Evolutionary conservation across 192 early-diverging fungal genomes (phyloP), one percentile per base, ranked within the genome.

Genomic region (Phycomyces blakesleeanus): DNA sequence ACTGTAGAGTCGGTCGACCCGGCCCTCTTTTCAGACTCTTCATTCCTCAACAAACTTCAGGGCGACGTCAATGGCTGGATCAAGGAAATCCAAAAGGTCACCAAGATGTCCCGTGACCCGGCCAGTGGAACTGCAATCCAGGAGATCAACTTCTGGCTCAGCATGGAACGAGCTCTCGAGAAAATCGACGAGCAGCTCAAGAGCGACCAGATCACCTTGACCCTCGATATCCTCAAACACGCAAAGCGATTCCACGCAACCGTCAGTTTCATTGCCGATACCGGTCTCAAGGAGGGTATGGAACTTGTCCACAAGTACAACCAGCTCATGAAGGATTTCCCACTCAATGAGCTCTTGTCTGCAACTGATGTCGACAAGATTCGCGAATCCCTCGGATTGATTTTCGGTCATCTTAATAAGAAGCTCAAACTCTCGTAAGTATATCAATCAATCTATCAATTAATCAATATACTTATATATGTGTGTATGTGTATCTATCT

Each of bases 131-230:
- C 92, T 5, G 94, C 97, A 22, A 90, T 89, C 52, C 95, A 98
- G 77, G 98, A 99, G 76, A 96, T 99, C 76, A 96, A 96, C 77
- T 99, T 98, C 74, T 99, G 98, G 98, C 78, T 96, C 34, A 89
- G 88, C 55, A 95, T 99, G 94, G 98, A 99, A 74, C 80, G 87
- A 16, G 93, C 92, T 22, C 76, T 99, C 50, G 89, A 90, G 62
- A 83, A 88, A 57, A 95, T 99, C 64, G 94, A 98, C 64, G 91
- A 94, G 61, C 93, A 97, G 78, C 76, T 99, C 37, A 92, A 91
- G 79, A 91, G 89, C 73, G 93, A 96, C 57, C 85, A 91, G 75
- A 85, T 93, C 52, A 76, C 91, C 51, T 77, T 98, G 37, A 94
- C 96, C 7, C 81, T 99, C 61, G 95, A 96, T 41, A 87, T 98